These are phyloP conservation scores for Lentinula raphanica DNA, from an alignment of 768 basidiomycete genomes.

Conservation along the genomic window DNA sequence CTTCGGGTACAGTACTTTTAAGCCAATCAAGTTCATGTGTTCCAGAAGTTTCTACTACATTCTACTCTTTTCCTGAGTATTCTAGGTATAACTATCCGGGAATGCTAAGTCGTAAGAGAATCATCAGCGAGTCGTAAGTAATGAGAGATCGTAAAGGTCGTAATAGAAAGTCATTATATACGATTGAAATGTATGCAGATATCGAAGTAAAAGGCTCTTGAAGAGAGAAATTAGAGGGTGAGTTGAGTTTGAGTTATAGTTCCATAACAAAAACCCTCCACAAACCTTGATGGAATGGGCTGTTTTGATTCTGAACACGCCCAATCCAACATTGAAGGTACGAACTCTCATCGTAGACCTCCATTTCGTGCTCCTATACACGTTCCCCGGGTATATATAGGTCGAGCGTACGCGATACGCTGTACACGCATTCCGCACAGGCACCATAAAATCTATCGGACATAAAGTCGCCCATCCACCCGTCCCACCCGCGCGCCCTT, in stretches of 20 bases:
- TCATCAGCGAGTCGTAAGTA: too few species aligned
- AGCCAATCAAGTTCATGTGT: too few species aligned
- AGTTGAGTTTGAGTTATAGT: too few species aligned
- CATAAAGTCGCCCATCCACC: slow-evolving; percentile 43
- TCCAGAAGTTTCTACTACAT: too few species aligned
- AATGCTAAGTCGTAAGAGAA: too few species aligned
- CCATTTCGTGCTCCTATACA: background rate
- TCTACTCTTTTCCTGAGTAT: too few species aligned
- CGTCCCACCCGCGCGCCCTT: slow-evolving; percentile 57
- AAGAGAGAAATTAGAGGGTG: background rate
- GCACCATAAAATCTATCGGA: slow-evolving; percentile 62
- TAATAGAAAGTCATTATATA: too few species aligned
- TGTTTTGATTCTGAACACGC: slow-evolving; percentile 70
- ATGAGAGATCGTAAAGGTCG: too few species aligned
- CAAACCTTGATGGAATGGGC: slow-evolving; percentile 76
- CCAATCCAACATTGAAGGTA: slow-evolving; percentile 63
- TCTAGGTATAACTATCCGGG: too few species aligned
- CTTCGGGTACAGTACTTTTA: too few species aligned
- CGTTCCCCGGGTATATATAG: slow-evolving; percentile 23
- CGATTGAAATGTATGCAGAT: too few species aligned
- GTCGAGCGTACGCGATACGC: slow-evolving; percentile 68
- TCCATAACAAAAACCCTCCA: slow-evolving; percentile 35
- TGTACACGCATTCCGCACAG: slow-evolving; percentile 63
- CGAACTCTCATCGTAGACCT: slow-evolving; percentile 9
- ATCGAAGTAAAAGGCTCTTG: too few species aligned